Conservation (phyloP, 371 early-diverging fungal genomes). For the Zopfochytrium polystomum region DNA sequence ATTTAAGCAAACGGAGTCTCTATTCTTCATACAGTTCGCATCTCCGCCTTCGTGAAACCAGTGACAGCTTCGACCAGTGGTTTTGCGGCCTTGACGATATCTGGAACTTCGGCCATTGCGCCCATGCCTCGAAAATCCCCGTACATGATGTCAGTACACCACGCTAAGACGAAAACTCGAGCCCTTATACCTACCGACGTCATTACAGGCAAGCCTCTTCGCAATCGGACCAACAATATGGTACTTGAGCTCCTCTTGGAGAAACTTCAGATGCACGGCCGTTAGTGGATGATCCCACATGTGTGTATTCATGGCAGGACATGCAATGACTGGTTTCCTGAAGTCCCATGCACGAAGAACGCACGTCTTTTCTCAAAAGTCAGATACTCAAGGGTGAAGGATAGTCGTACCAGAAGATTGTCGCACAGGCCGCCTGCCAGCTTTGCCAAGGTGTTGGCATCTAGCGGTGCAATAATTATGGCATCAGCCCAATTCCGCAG, state of each 20-base stretch:
- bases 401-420: slow-evolving; percentile 72
- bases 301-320: slow-evolving; percentile 96
- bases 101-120: slow-evolving; percentile 45
- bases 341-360: slow-evolving; percentile 88
- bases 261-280: slow-evolving; percentile 57
- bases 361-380: slow-evolving; percentile 65
- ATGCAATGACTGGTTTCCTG: slow-evolving; percentile 64
- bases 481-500: slow-evolving; percentile 94
- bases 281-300: slow-evolving; percentile 97
- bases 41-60: too few species aligned
- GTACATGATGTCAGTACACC: background rate
- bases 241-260: slow-evolving; percentile 57
- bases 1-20: too few species aligned
- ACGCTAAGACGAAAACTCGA: background rate
- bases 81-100: slow-evolving; percentile 29
- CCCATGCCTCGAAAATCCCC: slow-evolving; percentile 32
- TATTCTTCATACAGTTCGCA: too few species aligned
- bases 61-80: too few species aligned
- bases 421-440: slow-evolving; percentile 90
- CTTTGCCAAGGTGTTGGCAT: slow-evolving; percentile 94
- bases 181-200: slow-evolving; percentile 59
- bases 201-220: slow-evolving; percentile 90
- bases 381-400: background rate
- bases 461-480: slow-evolving; percentile 84
- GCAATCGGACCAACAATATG: slow-evolving; percentile 73